Evolutionary conservation across 2,329 filamentous ascomycete species (phyloP).

Genomic region (Epicoccum sorghinum): DNA sequence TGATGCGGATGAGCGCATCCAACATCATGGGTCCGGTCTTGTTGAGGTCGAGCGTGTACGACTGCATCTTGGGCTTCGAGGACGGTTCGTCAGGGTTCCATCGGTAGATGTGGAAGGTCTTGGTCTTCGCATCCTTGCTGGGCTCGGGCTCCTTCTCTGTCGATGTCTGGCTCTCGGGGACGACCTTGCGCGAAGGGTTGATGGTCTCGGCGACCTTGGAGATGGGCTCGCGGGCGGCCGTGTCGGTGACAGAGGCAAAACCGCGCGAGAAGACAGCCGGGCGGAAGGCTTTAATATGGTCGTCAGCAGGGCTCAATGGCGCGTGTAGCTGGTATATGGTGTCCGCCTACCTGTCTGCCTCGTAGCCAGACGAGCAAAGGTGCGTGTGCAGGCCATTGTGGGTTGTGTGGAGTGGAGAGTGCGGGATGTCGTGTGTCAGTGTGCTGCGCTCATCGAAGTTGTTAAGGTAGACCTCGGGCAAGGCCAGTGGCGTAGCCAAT

Average conservation of each 20-base stretch:
- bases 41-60: slow-evolving; percentile 93
- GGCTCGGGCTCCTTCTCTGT: slow-evolving; percentile 66
- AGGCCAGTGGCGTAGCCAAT: slow-evolving; percentile 2
- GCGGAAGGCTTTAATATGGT: slow-evolving; percentile 36
- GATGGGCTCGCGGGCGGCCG: slow-evolving; percentile 40
- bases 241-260: slow-evolving; percentile 48
- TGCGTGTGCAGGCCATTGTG: slow-evolving; percentile 48
- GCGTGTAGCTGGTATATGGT: background rate
- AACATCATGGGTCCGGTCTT: slow-evolving; percentile 99
- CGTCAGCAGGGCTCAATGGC: slow-evolving; percentile 37
- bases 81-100: slow-evolving; percentile 95
- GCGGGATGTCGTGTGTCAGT: slow-evolving; percentile 30
- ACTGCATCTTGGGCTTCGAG: slow-evolving; percentile 94
- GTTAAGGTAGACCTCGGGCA: slow-evolving; percentile 8
- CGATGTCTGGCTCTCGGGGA: slow-evolving; percentile 62
- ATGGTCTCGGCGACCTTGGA: slow-evolving; percentile 41
- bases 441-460: slow-evolving; percentile 36
- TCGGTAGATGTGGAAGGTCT: slow-evolving; percentile 98
- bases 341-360: slow-evolving; percentile 43
- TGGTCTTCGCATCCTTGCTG: slow-evolving; percentile 67
- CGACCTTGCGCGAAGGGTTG: slow-evolving; percentile 33
- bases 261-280: slow-evolving; percentile 46
- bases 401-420: slow-evolving; percentile 33
- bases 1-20: slow-evolving; percentile 95
- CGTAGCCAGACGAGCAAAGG: slow-evolving; percentile 46